phyloP scores from a whole-genome alignment of 2,329 filamentous ascomycete species.

The Aspergillus carbonarius region DNA sequence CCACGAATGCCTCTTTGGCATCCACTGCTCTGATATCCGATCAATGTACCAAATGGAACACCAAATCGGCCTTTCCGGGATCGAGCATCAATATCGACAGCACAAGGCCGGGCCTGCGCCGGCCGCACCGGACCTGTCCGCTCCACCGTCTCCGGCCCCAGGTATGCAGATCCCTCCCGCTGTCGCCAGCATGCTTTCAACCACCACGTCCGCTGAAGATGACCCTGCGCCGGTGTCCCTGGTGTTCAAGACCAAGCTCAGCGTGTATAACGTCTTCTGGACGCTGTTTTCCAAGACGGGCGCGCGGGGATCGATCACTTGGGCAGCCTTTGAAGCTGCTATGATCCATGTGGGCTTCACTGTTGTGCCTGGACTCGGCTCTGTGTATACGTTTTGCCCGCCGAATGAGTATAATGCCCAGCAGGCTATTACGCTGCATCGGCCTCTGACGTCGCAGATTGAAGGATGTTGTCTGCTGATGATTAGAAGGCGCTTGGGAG shows the following conservation, averaged over 20 bases:
- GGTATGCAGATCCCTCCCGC: no score
- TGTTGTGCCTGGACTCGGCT: constrained; percentile 43
- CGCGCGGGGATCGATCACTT: constrained; percentile 23
- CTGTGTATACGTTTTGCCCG: constrained; percentile 37
- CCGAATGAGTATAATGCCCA: not conserved
- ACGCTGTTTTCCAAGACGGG: constrained; percentile 27
- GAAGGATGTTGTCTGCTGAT: constrained; percentile 12
- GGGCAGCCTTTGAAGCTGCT: constrained; percentile 40
- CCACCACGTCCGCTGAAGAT: no score
- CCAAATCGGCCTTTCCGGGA: constrained; percentile 37
- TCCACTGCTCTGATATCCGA: constrained; percentile 42
- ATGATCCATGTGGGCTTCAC: constrained; percentile 47
- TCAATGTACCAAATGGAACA: constrained; percentile 48
- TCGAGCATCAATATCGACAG: constrained; percentile 24
- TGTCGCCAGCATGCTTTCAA: no score
- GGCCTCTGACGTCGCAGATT: constrained; percentile 7
- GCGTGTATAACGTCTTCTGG: constrained; percentile 42
- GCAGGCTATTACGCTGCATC: constrained; percentile 8
- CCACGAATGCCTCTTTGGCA: constrained; percentile 39
- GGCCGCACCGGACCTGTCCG: no score
- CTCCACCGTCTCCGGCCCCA: no score
- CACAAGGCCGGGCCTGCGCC: not conserved
- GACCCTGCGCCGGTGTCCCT: no score
- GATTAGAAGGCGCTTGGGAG: not conserved
- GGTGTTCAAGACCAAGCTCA: constrained; percentile 40